Base-by-base conservation (phyloP, 1,284 basidiomycete genomes). In the Jaminaea rosea region DNA sequence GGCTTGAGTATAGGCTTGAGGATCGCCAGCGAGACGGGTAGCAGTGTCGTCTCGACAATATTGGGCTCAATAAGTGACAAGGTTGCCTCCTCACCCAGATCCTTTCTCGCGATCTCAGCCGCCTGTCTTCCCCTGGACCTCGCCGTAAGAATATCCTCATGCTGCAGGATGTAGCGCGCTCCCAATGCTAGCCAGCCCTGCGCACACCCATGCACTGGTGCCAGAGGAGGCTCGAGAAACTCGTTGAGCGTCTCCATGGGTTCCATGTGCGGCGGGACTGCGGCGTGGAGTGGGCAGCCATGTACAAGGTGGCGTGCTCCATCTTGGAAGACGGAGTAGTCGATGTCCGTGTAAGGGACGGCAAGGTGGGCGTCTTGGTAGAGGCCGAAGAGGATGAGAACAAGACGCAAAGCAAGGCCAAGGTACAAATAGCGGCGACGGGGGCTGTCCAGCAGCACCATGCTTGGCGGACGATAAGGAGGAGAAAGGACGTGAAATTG, bases 311-410 rank as follows among this genome's bases (percentile, higher is more conserved):
- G 31, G 13, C 53, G 55, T 2, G 88, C 83, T 3, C 92, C 94
- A 73, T 97, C 92, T 52, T 83, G 87, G 78, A 96, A 94, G 59
- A 99, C 93, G 37, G 84, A 81, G 75, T 97, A 98, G 77, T 99
- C 94, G 53, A 98, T 80, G 75, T 99, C 93, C 15, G 93, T 98
- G 74, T 97, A 98, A 72, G 91, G 91, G 27, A 97, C 81, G n/a
- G 82, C 72, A 3, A 23, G 39, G 58, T 78, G 82, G 2, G 80
- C 80, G 67, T 93, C 89, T 59, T 91, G 88, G 82, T 87, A 89
- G 76, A 86, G 84, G 68, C 87, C 88, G 74, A 89, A 92, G 4
- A 84, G 67, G 52, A 93, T 84, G 42, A 93, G 81, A 11, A 72
- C 78, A 19, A 86, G 73, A 49, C 89, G 83, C 44, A 91, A 69